These are phyloP conservation scores for Pichia membranifaciens DNA, from an alignment of 805 yeast genomes.

Conservation along the genomic window DNA sequence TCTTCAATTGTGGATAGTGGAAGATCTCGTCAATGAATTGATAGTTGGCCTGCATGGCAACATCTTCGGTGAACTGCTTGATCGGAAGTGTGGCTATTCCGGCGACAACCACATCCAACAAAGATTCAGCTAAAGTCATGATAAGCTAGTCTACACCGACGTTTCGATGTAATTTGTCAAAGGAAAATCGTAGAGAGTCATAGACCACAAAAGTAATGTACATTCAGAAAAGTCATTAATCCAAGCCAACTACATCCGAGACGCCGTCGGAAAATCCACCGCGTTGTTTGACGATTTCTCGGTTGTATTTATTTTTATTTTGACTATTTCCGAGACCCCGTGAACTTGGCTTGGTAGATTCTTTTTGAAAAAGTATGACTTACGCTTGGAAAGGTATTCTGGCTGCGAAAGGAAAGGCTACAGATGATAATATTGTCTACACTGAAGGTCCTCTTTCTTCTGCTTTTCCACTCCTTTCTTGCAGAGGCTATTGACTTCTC, in stretches of 20 bases:
- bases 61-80: constrained; percentile 17
- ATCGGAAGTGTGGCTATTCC: constrained; percentile 17
- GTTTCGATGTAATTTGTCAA: too few species aligned
- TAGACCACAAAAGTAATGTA: background rate
- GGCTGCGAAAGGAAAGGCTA: background rate
- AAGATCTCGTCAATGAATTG: constrained; percentile 71
- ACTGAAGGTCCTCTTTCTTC: background rate
- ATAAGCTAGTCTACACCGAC: too few species aligned
- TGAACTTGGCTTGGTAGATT: too few species aligned
- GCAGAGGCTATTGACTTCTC: background rate
- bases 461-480: background rate
- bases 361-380: too few species aligned
- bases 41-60: constrained; percentile 21
- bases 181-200: too few species aligned
- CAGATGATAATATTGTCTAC: background rate
- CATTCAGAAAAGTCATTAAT: background rate
- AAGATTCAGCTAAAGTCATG: constrained; percentile 12
- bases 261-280: too few species aligned
- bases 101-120: constrained; percentile 15
- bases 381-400: too few species aligned
- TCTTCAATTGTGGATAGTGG: constrained; percentile 74
- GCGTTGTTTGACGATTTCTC: too few species aligned
- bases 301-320: too few species aligned
- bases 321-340: too few species aligned
- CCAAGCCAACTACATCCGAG: too few species aligned